These are phyloP conservation scores for Durio zibethinus DNA, from an alignment of 345 rosid species.

Conservation along the genomic window DNA sequence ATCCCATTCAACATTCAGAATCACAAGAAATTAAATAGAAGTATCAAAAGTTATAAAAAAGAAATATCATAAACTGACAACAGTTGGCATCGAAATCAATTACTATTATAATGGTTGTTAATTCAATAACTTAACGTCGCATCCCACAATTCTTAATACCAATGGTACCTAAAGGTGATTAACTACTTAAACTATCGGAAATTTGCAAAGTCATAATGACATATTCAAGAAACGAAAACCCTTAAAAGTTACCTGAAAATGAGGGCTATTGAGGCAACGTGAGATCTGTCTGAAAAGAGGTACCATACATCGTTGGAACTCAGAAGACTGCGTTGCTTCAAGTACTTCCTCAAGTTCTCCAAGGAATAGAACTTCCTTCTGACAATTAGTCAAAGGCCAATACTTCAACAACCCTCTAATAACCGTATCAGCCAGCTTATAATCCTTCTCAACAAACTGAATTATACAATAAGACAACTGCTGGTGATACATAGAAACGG, in stretches of 20 bases:
- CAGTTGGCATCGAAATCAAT: neutral
- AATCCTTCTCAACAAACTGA: conserved; percentile 93
- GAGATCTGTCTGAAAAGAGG: conserved; percentile 80
- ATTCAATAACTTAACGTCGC: neutral
- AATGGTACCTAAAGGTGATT: neutral
- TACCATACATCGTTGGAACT: conserved; percentile 82
- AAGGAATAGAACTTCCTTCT: conserved; percentile 83
- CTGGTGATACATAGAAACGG: conserved; percentile 63
- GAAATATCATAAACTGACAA: neutral
- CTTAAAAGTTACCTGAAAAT: conserved; percentile 64
- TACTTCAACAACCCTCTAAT: conserved; percentile 78
- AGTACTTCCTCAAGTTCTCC: conserved; percentile 93
- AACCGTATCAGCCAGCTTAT: conserved; percentile 77
- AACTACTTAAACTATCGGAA: neutral
- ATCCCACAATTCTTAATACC: neutral
- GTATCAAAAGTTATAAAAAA: neutral
- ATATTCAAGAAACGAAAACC: conserved; percentile 2
- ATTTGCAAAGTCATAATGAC: neutral
- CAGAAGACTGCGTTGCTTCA: conserved; percentile 78
- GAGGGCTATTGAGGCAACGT: conserved; percentile 79
- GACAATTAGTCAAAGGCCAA: conserved; percentile 90
- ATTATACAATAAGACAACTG: conserved; percentile 78
- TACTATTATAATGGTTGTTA: neutral
- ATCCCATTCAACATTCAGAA: neutral
- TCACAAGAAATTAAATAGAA: neutral